Evolutionary conservation across 2,329 filamentous ascomycete species (phyloP), one percentile per base, ranked within the genome.

Genomic region (Trichoderma polysporum): DNA sequence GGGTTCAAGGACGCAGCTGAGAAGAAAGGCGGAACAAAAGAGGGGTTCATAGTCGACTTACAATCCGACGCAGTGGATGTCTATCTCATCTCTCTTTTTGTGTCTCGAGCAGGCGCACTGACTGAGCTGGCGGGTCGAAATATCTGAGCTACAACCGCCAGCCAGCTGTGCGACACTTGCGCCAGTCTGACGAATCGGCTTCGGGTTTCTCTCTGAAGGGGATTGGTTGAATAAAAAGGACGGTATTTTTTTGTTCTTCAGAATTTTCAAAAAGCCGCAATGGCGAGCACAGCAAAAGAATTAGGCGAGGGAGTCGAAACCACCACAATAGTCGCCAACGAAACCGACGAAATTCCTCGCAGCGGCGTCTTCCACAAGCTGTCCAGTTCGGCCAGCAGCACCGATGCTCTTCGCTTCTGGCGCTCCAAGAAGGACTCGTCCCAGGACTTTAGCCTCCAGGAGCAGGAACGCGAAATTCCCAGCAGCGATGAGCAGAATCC

Each of bases 341-440:
- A 39, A 13, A 57, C 29, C 17, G 59, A 35, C 29, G 60, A 63
- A 31, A 29, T 22, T 4, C 62, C 62, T 39, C 62, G 52, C 53
- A 52, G 49, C 41, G 62, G 62, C 12, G 63, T 49, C 37, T 67
- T 63, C 49, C 57, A 63, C 49, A 68, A 50, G 19, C 50, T 68
- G 61, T 67, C 60, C 68, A 66, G 68, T 47, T 50, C 63, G 17
- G 69, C 53, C 69, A 73, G 74, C 74, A 70, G 68, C 45, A 66
- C 62, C 41, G 72, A 74, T 41, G 54, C 64, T 19, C 37, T 65
- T 19, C 75, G 74, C 54, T 74, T 75, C 68, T 76, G 75, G 75
- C 72, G 71, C 67, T 58, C 67, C 64, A 77, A 74, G 61, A 74
- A 76, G 66, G 69, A 74, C 8, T 72, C 70, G 19, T 76, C 74